These are phyloP conservation scores for Tuber melanosporum DNA, from an alignment of 495 filamentous ascomycete genomes.

Conservation along the genomic window DNA sequence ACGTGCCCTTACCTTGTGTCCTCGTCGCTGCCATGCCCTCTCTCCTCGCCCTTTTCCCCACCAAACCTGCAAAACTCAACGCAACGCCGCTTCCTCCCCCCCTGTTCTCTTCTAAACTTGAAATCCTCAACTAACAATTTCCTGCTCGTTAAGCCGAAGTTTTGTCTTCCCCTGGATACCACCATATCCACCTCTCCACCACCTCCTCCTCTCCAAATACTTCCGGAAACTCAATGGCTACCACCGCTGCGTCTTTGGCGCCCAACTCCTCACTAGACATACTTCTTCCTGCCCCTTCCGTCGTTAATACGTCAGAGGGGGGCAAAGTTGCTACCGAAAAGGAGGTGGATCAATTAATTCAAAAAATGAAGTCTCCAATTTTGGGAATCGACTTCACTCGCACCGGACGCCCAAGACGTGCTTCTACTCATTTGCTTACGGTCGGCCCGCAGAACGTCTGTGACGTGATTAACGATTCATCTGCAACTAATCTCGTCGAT, in stretches of 20 bases:
- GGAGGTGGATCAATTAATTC: conserved; percentile 42
- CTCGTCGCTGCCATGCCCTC: background rate
- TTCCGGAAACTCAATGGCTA: conserved; percentile 17
- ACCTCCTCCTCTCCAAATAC: conserved; percentile 4
- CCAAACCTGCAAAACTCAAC: background rate
- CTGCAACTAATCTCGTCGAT: conserved; percentile 46
- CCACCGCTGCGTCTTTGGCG: conserved; percentile 7
- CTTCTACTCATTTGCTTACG: conserved; percentile 30
- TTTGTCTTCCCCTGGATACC: conserved; percentile 9
- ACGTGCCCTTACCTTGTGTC: background rate
- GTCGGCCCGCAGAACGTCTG: conserved; percentile 43
- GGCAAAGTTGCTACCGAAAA: conserved; percentile 18
- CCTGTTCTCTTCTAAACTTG: background rate
- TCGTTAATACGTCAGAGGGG: conserved; percentile 5
- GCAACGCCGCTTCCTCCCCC: background rate
- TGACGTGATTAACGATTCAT: conserved; percentile 28
- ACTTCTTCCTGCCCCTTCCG: conserved; percentile 12
- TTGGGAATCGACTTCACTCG: conserved; percentile 41
- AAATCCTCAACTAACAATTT: conserved; percentile 10
- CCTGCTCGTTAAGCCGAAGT: conserved; percentile 17
- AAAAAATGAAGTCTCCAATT: conserved; percentile 42
- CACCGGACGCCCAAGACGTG: conserved; percentile 45
- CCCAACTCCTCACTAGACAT: conserved; percentile 1
- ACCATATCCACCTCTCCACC: conserved; percentile 15
- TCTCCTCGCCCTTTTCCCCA: background rate